A percentile compares a stretch with the other conserved stretches of the same genome.
These are phyloP conservation scores for Curvularia lunata DNA, from an alignment of 2,329 filamentous ascomycete species.

Conservation along the genomic window DNA sequence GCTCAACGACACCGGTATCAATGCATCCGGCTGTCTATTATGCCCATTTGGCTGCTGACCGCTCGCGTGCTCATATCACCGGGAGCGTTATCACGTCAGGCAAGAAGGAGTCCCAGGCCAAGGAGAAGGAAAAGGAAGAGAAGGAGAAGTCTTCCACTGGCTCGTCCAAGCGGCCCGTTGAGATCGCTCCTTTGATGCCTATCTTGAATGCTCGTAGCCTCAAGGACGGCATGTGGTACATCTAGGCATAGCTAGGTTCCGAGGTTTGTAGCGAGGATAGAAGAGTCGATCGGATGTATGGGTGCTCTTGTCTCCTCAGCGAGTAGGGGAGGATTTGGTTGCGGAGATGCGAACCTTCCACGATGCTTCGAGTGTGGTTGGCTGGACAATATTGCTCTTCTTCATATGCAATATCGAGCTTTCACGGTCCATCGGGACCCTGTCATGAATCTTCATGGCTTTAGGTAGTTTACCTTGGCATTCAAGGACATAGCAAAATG, in stretches of 20 bases:
- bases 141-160: slow-evolving; percentile 34
- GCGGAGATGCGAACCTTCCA: slow-evolving; percentile 2
- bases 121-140: slow-evolving; percentile 15
- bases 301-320: not conserved
- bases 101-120: slow-evolving; percentile 46
- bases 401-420: not conserved
- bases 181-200: slow-evolving; percentile 50
- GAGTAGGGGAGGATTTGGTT: not conserved
- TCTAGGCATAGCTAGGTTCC: slow-evolving; percentile 40
- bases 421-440: not conserved
- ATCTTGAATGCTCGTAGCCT: slow-evolving; percentile 51
- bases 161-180: slow-evolving; percentile 39
- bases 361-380: slow-evolving; percentile 10
- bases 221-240: slow-evolving; percentile 58
- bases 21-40: slow-evolving; percentile 92
- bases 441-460: slow-evolving; percentile 1
- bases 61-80: slow-evolving; percentile 77
- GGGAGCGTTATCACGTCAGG: slow-evolving; percentile 46
- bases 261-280: not conserved
- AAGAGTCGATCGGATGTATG: not conserved
- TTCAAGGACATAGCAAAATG: not conserved
- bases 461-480: slow-evolving; percentile 1
- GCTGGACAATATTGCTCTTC: not conserved
- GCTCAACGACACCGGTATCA: slow-evolving; percentile 91
- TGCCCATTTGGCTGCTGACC: slow-evolving; percentile 84